Percentiles rank a stretch among this genome's conserved stretches.
Evolutionary conservation across 1,139 yeast species (phyloP).

Genomic region (Hansenula lynferdii): DNA sequence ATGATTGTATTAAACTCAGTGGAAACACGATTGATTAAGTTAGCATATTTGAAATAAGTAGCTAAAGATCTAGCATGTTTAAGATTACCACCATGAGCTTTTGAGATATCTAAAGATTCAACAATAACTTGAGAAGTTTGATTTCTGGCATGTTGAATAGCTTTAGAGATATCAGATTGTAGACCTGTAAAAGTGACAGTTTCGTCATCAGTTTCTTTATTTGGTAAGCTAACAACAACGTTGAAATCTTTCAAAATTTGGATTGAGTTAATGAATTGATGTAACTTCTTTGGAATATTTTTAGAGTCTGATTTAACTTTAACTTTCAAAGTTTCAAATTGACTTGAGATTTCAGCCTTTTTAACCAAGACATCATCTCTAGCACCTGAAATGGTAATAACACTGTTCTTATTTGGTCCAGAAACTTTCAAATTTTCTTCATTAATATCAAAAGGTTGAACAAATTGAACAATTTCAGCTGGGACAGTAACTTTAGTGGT

Average conservation of each 20-base stretch:
- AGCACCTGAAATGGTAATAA: constrained; percentile 51
- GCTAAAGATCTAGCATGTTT: constrained; percentile 74
- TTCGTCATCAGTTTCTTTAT: constrained; percentile 30
- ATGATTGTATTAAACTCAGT: constrained; percentile 45
- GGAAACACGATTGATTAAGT: constrained; percentile 37
- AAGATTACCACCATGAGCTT: constrained; percentile 79
- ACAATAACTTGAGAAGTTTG: constrained; percentile 52
- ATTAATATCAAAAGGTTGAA: constrained; percentile 27
- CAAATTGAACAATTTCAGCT: constrained; percentile 47
- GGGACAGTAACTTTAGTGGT: constrained; percentile 45
- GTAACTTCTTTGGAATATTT: constrained; percentile 46
- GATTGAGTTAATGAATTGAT: constrained; percentile 40
- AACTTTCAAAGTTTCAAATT: constrained; percentile 41
- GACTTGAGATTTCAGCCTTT: constrained; percentile 40
- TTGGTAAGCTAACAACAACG: constrained; percentile 63
- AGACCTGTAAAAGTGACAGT: constrained; percentile 66
- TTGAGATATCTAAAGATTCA: constrained; percentile 73
- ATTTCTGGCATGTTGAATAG: constrained; percentile 50
- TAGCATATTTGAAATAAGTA: constrained; percentile 52
- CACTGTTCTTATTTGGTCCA: constrained; percentile 26
- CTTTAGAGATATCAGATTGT: constrained; percentile 47
- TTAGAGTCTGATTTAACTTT: constrained; percentile 39
- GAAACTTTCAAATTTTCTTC: constrained; percentile 25
- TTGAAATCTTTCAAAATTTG: constrained; percentile 48
- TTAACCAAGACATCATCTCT: constrained; percentile 53